These are phyloP conservation scores for Kwoniella heveanensis DNA, from an alignment of 768 basidiomycete genomes.

Conservation along the genomic window DNA sequence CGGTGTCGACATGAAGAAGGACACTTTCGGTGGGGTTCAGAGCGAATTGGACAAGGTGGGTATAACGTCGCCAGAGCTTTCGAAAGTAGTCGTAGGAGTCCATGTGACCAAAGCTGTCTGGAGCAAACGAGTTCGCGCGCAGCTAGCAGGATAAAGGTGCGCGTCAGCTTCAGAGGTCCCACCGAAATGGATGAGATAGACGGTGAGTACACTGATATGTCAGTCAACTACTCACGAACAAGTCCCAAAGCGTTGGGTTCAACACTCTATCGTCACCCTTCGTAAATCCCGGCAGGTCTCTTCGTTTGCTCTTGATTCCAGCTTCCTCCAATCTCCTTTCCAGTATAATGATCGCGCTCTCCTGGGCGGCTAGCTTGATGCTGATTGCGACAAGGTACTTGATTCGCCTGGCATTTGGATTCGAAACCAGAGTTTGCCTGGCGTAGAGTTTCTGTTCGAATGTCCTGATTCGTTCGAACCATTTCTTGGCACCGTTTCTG, in stretches of 20 bases:
- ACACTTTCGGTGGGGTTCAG: slow-evolving; percentile 5
- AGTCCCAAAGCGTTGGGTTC: slow-evolving; percentile 14
- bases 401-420: slow-evolving; percentile 14
- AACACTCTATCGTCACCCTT: slow-evolving; percentile 19
- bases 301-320: slow-evolving; percentile 3
- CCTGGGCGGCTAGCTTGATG: slow-evolving; percentile 33
- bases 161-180: slow-evolving; percentile 17
- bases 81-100: slow-evolving; percentile 7
- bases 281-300: slow-evolving; percentile 8
- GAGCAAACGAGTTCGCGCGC: slow-evolving; percentile 12
- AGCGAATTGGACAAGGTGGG: slow-evolving; percentile 4
- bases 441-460: slow-evolving; percentile 1
- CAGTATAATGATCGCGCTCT: slow-evolving; percentile 21
- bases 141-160: background rate
- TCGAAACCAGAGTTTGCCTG: slow-evolving; percentile 2
- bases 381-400: slow-evolving; percentile 30
- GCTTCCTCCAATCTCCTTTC: slow-evolving; percentile 12
- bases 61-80: background rate
- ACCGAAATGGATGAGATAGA: background rate
- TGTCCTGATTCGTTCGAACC: slow-evolving; percentile 19
- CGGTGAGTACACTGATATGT: background rate
- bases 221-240: slow-evolving; percentile 34
- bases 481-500: slow-evolving; percentile 13
- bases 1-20: slow-evolving; percentile 1
- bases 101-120: slow-evolving; percentile 18